phyloP scores from a whole-genome alignment of 768 basidiomycete species.

The Naganishia friedmannii region DNA sequence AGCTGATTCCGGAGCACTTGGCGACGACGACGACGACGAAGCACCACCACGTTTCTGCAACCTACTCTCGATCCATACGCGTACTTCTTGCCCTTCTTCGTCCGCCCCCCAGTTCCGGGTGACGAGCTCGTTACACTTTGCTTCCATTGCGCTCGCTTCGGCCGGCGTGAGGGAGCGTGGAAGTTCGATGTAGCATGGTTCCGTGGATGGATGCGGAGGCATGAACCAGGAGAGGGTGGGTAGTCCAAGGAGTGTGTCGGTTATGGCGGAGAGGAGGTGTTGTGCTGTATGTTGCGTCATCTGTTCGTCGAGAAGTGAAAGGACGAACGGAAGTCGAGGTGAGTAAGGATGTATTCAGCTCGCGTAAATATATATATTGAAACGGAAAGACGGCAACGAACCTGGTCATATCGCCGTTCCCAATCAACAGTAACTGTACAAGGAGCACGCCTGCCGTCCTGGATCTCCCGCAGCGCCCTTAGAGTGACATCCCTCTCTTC shows the following conservation, averaged over 20 bases:
- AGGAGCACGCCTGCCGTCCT: constrained; percentile 23
- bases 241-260: constrained; percentile 38
- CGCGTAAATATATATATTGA: neutral
- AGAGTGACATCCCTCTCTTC: constrained; percentile 18
- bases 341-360: no score
- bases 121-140: constrained; percentile 43
- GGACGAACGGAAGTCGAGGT: neutral
- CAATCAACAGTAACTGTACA: constrained; percentile 49
- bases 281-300: constrained; percentile 50
- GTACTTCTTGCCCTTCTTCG: constrained; percentile 29
- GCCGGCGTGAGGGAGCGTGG: constrained; percentile 39
- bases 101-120: constrained; percentile 15
- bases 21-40: neutral
- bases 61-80: constrained; percentile 48
- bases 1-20: neutral
- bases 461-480: constrained; percentile 17
- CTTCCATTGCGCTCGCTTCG: constrained; percentile 45
- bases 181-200: constrained; percentile 49
- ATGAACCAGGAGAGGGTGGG: constrained; percentile 49
- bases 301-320: constrained; percentile 25
- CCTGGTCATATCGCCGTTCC: constrained; percentile 48
- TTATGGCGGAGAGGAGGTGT: constrained; percentile 49
- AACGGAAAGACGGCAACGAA: constrained; percentile 25
- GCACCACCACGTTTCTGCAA: constrained; percentile 32
- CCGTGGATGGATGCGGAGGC: constrained; percentile 44